A percentile compares a stretch with the other conserved stretches of the same genome.
phyloP scores from a whole-genome alignment of 768 basidiomycete species.

The Mycena floridula region DNA sequence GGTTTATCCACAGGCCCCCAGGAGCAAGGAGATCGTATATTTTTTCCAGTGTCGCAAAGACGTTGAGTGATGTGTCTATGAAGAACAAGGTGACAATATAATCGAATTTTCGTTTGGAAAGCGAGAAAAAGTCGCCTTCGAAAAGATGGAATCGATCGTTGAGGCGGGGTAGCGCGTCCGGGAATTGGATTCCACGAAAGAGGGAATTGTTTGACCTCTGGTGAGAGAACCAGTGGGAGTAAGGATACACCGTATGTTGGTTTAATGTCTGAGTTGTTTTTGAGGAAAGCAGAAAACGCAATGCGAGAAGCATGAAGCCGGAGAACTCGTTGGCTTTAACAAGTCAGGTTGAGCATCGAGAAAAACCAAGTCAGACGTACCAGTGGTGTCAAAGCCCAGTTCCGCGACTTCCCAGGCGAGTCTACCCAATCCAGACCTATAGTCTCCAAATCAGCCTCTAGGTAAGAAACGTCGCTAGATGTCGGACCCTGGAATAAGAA shows the following conservation, averaged over 20 bases:
- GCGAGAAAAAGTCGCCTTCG: constrained; percentile 53
- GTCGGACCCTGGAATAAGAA: constrained; percentile 61
- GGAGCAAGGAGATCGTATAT: constrained; percentile 52
- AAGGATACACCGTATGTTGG: constrained; percentile 54
- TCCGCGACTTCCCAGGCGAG: constrained; percentile 65
- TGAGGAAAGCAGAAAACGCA: constrained; percentile 51
- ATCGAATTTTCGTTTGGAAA: constrained; percentile 33
- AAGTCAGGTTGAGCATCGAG: too few relatives aligned
- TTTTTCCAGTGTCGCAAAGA: constrained; percentile 47
- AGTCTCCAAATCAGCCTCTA: too few relatives aligned
- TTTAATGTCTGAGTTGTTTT: constrained; percentile 30
- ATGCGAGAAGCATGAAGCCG: constrained; percentile 57
- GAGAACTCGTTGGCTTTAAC: constrained; percentile 66
- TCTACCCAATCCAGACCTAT: constrained; percentile 59
- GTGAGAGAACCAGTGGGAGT: constrained; percentile 67
- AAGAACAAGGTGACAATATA: constrained; percentile 62
- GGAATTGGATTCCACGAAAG: constrained; percentile 51
- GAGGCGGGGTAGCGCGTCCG: constrained; percentile 53
- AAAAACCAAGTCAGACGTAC: too few relatives aligned
- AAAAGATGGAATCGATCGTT: constrained; percentile 35
- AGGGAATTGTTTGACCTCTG: constrained; percentile 42
- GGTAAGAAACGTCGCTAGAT: too few relatives aligned
- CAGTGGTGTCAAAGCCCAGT: constrained; percentile 51
- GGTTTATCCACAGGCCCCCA: constrained; percentile 66
- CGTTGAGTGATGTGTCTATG: constrained; percentile 56